These are phyloP conservation scores for Mesostigma viride DNA, from an alignment of 139 green algal genomes.

Conservation along the genomic window DNA sequence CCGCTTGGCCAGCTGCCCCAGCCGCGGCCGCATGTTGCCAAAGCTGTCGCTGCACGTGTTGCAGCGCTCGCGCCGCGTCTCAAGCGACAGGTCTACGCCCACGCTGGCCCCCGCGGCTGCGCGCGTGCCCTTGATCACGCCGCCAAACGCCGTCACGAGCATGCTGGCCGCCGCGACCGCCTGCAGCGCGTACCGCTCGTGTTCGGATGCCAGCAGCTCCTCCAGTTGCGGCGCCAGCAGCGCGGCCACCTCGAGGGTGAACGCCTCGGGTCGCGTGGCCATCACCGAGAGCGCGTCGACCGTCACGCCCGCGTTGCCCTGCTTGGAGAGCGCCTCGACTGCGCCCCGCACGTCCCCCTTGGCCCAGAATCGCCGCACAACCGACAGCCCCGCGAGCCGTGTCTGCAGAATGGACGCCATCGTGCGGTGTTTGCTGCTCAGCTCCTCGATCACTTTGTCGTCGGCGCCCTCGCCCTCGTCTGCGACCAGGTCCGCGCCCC, in stretches of 20 bases:
- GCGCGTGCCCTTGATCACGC: background rate
- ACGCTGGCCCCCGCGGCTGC: background rate
- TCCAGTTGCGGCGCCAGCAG: background rate
- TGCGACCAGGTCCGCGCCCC: background rate
- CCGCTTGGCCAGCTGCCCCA: background rate
- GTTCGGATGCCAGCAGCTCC: no score
- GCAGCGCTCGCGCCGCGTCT: background rate
- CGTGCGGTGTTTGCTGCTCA: background rate
- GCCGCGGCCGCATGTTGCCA: background rate
- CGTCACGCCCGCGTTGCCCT: no score
- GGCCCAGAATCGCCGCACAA: slow-evolving; percentile 10
- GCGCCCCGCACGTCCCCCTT: slow-evolving; percentile 5
- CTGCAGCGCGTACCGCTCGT: background rate
- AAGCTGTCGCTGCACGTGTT: background rate
- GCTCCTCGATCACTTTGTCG: background rate
- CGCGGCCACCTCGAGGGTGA: background rate
- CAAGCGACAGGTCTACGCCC: background rate
- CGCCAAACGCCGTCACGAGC: background rate
- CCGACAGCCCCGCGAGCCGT: background rate
- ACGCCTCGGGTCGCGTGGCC: background rate
- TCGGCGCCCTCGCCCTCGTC: background rate
- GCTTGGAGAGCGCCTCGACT: slow-evolving; percentile 8
- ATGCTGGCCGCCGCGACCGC: background rate
- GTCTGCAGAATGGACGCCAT: background rate
- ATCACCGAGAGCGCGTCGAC: background rate